Evolutionary conservation across 352 stramenopile species (phyloP).

Genomic region (Salisapilia sapeloensis): DNA sequence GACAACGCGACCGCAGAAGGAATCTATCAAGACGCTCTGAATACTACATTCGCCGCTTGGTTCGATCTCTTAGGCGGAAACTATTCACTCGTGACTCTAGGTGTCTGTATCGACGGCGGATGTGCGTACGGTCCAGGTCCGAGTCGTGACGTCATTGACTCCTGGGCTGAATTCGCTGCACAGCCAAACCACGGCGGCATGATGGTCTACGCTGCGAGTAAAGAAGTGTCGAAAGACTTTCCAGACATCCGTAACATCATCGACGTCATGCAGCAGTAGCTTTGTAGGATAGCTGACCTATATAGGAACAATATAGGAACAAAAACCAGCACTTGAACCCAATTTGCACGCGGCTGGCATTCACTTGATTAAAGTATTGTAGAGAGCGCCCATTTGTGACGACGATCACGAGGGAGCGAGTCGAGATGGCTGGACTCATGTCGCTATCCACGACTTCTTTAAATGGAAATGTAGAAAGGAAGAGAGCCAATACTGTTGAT

Average conservation of each 20-base stretch:
- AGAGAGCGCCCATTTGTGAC: too few species aligned
- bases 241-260: conserved; percentile 29
- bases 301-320: too few species aligned
- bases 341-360: too few species aligned
- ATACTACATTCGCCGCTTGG: conserved; percentile 41
- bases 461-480: too few species aligned
- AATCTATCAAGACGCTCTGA: conserved; percentile 32
- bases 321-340: too few species aligned
- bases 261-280: too few species aligned
- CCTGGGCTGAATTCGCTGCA: conserved; percentile 27
- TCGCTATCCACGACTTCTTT: too few species aligned
- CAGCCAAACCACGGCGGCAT: conserved; percentile 19
- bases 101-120: conserved; percentile 22
- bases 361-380: too few species aligned
- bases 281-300: too few species aligned
- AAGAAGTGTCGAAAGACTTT: conserved; percentile 30
- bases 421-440: too few species aligned
- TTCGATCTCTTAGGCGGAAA: conserved; percentile 16
- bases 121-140: conserved; percentile 54
- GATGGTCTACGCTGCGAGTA: conserved; percentile 57
- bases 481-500: too few species aligned
- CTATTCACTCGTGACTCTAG: conserved; percentile 31
- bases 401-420: too few species aligned
- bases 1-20: conserved; percentile 15
- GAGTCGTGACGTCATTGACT: conserved; percentile 21